phyloP scores from a whole-genome alignment of 768 basidiomycete species.

The Cyclocybe cylindracea region DNA sequence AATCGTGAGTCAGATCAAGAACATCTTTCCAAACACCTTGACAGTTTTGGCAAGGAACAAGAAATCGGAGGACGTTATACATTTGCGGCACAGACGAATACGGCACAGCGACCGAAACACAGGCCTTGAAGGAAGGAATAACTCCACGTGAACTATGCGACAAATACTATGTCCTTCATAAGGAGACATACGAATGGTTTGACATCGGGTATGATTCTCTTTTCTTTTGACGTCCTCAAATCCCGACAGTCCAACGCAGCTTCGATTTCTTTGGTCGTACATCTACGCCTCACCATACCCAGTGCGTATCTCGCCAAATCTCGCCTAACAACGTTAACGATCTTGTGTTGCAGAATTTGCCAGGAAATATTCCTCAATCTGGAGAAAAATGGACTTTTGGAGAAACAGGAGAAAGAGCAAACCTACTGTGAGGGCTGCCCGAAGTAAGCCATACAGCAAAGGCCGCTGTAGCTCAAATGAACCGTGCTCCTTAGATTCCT shows the following conservation, averaged over 20 bases:
- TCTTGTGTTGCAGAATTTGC: slow-evolving; percentile 61
- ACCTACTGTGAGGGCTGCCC: slow-evolving; percentile 93
- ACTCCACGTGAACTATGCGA: slow-evolving; percentile 83
- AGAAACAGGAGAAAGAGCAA: slow-evolving; percentile 87
- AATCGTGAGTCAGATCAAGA: slow-evolving; percentile 45
- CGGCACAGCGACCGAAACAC: slow-evolving; percentile 99
- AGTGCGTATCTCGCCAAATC: slow-evolving; percentile 46
- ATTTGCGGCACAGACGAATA: slow-evolving; percentile 99
- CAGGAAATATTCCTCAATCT: slow-evolving; percentile 90
- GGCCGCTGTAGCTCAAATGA: background rate
- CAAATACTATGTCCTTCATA: slow-evolving; percentile 87
- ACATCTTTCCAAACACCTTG: background rate
- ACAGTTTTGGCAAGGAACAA: slow-evolving; percentile 44
- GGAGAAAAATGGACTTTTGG: slow-evolving; percentile 72
- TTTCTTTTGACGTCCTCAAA: slow-evolving; percentile 3
- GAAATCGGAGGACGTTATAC: slow-evolving; percentile 89
- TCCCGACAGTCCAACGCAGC: slow-evolving; percentile 34
- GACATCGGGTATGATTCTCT: slow-evolving; percentile 71
- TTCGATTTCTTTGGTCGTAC: slow-evolving; percentile 98
- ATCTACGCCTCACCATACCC: slow-evolving; percentile 85
- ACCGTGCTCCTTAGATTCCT: slow-evolving; percentile 61
- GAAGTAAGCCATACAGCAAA: slow-evolving; percentile 48
- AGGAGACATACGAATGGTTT: slow-evolving; percentile 97
- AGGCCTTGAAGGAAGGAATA: slow-evolving; percentile 86
- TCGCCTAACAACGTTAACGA: background rate